Evolutionary conservation across 2,329 filamentous ascomycete species (phyloP).

Genomic region (Aspergillus sp.): DNA sequence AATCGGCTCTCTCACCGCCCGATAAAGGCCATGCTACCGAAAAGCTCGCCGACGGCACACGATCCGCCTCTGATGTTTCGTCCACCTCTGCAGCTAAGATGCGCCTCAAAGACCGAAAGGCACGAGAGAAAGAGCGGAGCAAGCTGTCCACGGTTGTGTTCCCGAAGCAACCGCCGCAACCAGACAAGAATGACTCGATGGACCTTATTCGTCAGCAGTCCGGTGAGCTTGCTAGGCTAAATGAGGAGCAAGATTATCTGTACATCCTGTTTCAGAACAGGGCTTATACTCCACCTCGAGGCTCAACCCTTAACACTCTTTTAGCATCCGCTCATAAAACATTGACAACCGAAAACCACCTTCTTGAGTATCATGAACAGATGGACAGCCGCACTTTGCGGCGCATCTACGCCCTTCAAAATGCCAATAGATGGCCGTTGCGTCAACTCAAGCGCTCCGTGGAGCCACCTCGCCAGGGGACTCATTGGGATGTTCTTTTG

Average conservation of each 20-base stretch:
- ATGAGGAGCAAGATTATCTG: constrained; percentile 58
- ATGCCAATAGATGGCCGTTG: constrained; percentile 87
- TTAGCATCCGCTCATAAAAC: constrained; percentile 85
- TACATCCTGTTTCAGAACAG: constrained; percentile 64
- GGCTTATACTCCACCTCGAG: constrained; percentile 54
- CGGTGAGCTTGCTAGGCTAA: constrained; percentile 46
- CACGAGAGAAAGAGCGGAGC: constrained; percentile 58
- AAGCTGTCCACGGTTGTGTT: constrained; percentile 77
- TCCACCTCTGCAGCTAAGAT: constrained; percentile 38
- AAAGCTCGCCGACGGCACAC: constrained; percentile 26
- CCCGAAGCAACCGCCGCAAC: constrained; percentile 57
- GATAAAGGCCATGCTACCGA: constrained; percentile 40
- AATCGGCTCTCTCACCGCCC: constrained; percentile 31
- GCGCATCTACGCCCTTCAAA: constrained; percentile 85
- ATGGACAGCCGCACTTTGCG: constrained; percentile 85
- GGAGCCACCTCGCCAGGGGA: constrained; percentile 73
- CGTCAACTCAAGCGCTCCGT: constrained; percentile 81
- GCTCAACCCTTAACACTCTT: constrained; percentile 63
- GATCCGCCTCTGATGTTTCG: constrained; percentile 15
- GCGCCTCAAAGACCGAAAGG: constrained; percentile 52
- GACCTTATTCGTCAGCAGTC: constrained; percentile 42
- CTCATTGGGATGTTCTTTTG: constrained; percentile 83
- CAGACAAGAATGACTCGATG: constrained; percentile 47
- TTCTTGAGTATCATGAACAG: constrained; percentile 78
- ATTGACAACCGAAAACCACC: constrained; percentile 78